Evolutionary conservation across 2,329 filamentous ascomycete genomes (phyloP), one percentile per base, ranked within the genome.

Genomic region (Malbranchea zuffiana): DNA sequence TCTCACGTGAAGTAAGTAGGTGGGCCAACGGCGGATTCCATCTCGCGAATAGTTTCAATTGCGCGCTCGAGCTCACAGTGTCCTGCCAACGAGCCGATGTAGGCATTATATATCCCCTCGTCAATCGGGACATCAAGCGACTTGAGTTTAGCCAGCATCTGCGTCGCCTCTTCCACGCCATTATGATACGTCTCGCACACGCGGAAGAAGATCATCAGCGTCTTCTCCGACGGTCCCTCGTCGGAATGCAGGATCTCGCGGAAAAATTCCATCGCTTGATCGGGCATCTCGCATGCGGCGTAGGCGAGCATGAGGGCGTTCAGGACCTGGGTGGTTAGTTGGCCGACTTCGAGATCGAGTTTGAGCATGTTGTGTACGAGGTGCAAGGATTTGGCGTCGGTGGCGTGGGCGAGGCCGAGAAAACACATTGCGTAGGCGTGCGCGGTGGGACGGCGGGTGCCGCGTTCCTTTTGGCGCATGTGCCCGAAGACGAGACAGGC

Each of bases 291-390:
- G 50, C 77, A 82, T 1, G 74, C 72, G 1, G 77, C 75, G 53
- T 93, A 88, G 0, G 84, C 87, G 8, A 90, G 68, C 78, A 98
- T 94, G 32, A 96, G 65, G 0, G 81, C 77, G 50, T 94, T 96
- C 49, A 80, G 75, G 2, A 96, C 66, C 38, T 66, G 68, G 0
- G 88, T 96, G 48, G 73, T 78, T 3, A 80, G 71, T 48, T 87
- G 77, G 5, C 30, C 36, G 24, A 96, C 71, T 27, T 75, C 73
- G n/a, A 78, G 71, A 56, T 98, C 90, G 57, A 95, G 78, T 62
- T 94, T 96, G 47, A 95, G 69, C 75, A 94, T 88, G 54, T 95
- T 94, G 63, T 94, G 82, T 2, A 93, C 74, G 44, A 81, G 74
- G 41, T 77, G 74, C 13, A 95, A 63, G 27, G 76, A 77, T 39